These are phyloP conservation scores for Boehmeria nivea DNA, from an alignment of 306 rosid species.

Conservation along the genomic window DNA sequence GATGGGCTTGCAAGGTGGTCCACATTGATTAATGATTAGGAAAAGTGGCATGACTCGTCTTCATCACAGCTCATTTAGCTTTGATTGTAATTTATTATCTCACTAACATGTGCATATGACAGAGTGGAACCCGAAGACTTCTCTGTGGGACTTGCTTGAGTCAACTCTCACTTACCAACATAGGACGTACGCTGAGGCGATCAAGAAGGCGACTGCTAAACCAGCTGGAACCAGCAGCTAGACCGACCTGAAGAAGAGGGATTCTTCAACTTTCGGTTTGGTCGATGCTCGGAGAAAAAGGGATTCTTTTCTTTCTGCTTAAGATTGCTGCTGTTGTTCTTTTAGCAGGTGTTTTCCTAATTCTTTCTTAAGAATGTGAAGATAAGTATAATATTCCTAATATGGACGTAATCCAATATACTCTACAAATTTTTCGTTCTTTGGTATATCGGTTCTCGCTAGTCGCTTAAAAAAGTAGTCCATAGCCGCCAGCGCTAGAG, in stretches of 20 bases:
- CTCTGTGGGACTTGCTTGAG: constrained; percentile 87
- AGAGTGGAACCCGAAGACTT: constrained; percentile 93
- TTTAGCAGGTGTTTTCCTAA: constrained; percentile 18
- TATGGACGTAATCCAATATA: constrained; percentile 23
- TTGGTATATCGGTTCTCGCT: neutral
- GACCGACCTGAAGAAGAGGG: neutral
- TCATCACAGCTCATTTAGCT: neutral
- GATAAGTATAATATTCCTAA: constrained; percentile 18
- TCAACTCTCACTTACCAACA: constrained; percentile 93
- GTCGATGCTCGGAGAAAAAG: constrained; percentile 12
- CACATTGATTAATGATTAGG: neutral
- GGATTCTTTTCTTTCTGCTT: constrained; percentile 19
- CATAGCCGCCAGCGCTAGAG: too few relatives aligned
- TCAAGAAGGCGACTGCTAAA: constrained; percentile 61
- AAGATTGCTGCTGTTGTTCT: constrained; percentile 18
- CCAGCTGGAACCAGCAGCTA: constrained; percentile 44
- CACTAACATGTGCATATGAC: constrained; percentile 9
- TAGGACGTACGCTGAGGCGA: constrained; percentile 80
- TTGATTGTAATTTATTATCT: constrained; percentile 9
- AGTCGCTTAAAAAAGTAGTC: too few relatives aligned
- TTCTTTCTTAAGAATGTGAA: constrained; percentile 21
- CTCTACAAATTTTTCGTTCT: constrained; percentile 20
- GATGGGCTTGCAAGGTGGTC: neutral
- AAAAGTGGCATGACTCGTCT: neutral
- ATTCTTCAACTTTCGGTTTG: constrained; percentile 11